Conservation (phyloP, 1,284 basidiomycete species). For the Neolentinus lepideus region DNA sequence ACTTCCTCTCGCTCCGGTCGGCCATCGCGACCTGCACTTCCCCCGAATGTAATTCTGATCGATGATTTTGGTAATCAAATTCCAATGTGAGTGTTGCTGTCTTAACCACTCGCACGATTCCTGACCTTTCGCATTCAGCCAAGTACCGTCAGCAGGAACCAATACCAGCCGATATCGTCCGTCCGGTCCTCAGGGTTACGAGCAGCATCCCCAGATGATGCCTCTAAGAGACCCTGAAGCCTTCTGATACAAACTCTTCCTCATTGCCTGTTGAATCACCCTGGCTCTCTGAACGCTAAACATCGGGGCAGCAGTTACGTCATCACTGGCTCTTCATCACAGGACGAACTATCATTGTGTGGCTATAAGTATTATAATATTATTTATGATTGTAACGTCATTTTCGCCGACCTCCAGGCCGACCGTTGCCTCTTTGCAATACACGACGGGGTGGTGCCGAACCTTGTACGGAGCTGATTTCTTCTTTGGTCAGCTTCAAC, state of each 20-base stretch:
- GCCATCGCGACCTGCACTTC: background rate
- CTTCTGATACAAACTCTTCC: background rate
- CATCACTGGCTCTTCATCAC: no score
- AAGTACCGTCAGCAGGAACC: background rate
- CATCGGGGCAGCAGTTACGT: no score
- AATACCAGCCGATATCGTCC: background rate
- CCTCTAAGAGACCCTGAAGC: no score
- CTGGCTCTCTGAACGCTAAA: no score
- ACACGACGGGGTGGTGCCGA: background rate
- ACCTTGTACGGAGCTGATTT: constrained; percentile 41
- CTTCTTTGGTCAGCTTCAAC: constrained; percentile 53
- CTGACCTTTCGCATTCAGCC: background rate
- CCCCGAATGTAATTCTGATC: background rate
- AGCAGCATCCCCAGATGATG: background rate
- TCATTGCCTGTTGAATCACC: no score
- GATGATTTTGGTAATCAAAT: background rate
- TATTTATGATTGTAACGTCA: background rate
- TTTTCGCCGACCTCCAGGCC: background rate
- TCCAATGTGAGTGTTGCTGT: background rate
- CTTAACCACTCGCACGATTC: background rate
- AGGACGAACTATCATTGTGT: no score
- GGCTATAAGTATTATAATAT: background rate
- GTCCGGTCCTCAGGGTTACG: background rate
- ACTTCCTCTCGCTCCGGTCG: background rate
- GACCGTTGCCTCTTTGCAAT: background rate